Conservation (phyloP, 2,329 filamentous ascomycete genomes). For the Colletotrichum zoysiae region DNA sequence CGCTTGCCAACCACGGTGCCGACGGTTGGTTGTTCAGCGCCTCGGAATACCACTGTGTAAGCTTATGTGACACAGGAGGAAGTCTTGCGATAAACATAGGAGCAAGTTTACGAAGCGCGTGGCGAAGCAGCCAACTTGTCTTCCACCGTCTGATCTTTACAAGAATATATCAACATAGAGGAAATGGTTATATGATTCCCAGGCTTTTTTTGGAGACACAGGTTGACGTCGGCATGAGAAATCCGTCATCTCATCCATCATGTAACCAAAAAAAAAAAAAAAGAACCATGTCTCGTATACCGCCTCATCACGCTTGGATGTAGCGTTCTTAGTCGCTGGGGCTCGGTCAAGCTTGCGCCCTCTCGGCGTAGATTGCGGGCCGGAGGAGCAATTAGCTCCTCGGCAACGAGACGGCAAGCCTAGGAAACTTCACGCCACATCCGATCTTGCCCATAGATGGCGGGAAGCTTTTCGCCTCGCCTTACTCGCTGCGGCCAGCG, state of each 20-base stretch:
- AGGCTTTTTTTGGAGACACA: not conserved
- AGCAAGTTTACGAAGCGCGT: not conserved
- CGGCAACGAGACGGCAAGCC: not conserved
- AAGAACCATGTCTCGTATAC: not conserved
- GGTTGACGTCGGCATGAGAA: not conserved
- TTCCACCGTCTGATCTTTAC: constrained; percentile 14
- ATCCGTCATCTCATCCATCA: constrained; percentile 7
- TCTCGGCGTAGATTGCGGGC: not conserved
- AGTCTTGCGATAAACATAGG: constrained; percentile 3
- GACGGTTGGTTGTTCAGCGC: not conserved
- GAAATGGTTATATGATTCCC: no score
- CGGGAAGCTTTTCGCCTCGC: not conserved
- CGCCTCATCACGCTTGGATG: not conserved
- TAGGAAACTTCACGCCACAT: not conserved
- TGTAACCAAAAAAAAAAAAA: not conserved
- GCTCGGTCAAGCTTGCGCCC: not conserved
- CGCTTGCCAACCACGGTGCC: not conserved
- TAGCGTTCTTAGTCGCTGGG: not conserved
- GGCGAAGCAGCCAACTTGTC: constrained; percentile 9
- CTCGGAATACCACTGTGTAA: not conserved
- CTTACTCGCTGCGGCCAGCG: rapidly evolving
- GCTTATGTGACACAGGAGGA: not conserved
- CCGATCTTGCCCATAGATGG: not conserved
- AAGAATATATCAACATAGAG: not conserved
- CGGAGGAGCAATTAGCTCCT: not conserved